phyloP scores from a whole-genome alignment of 768 basidiomycete species.

The Leccinum uliginosum region DNA sequence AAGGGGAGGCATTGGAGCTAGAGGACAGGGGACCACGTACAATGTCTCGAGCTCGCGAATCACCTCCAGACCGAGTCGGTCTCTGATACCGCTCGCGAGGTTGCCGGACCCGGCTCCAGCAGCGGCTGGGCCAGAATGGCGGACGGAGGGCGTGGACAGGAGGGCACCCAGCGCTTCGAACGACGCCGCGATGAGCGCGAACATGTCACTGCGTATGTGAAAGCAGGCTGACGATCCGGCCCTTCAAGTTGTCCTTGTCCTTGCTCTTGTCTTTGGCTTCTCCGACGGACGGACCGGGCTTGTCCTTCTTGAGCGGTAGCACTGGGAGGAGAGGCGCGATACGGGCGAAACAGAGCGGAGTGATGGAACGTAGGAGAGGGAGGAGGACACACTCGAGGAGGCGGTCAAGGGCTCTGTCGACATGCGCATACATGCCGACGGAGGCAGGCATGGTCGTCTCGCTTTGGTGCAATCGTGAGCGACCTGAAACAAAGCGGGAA shows the following conservation, averaged over 20 bases:
- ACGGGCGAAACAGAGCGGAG: conserved; percentile 18
- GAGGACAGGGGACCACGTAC: conserved; percentile 3
- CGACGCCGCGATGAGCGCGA: conserved; percentile 21
- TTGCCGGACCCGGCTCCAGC: neutral
- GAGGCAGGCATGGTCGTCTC: conserved; percentile 10
- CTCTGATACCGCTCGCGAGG: conserved; percentile 11
- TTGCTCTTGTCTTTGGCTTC: no score
- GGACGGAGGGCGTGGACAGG: neutral
- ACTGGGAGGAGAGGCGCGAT: conserved; percentile 9
- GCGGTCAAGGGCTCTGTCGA: conserved; percentile 14
- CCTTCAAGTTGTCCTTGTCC: no score
- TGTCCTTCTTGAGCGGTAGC: no score
- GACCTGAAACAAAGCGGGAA: conserved; percentile 15
- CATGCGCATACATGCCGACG: neutral
- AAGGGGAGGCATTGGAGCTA: neutral
- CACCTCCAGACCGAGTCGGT: conserved; percentile 26
- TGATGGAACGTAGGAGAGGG: conserved; percentile 16
- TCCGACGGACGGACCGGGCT: no score
- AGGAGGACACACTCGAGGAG: conserved; percentile 21
- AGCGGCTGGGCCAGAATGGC: neutral
- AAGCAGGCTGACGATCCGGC: no score
- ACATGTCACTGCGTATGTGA: conserved; percentile 20
- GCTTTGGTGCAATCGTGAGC: conserved; percentile 8
- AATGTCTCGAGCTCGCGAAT: conserved; percentile 25
- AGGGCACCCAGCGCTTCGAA: conserved; percentile 19